These are phyloP conservation scores for Warburgia ugandensis DNA, from an alignment of 164 flowering plant species.

Conservation along the genomic window DNA sequence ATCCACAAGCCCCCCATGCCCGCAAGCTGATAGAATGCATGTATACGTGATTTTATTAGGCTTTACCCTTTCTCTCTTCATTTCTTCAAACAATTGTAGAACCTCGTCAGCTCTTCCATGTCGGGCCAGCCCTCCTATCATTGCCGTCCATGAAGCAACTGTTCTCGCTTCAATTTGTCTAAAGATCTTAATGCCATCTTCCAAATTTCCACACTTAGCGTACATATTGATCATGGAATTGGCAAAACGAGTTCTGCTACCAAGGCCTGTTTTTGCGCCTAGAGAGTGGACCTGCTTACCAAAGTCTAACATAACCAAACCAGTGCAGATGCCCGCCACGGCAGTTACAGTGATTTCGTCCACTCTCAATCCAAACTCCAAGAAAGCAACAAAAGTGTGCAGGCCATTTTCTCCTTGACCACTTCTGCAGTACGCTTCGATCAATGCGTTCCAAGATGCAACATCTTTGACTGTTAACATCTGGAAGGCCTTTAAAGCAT, in stretches of 20 bases:
- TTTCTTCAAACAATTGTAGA: conserved; percentile 17
- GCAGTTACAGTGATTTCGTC: conserved; percentile 20
- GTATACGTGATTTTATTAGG: conserved; percentile 19
- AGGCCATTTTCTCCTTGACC: conserved; percentile 16
- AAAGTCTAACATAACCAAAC: conserved; percentile 14
- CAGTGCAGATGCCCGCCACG: conserved; percentile 13
- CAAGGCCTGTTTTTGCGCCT: conserved; percentile 11
- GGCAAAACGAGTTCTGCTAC: conserved; percentile 4
- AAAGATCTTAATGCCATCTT: conserved; percentile 16
- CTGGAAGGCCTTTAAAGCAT: conserved; percentile 7
- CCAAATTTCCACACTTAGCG: conserved; percentile 21
- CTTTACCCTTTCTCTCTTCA: conserved; percentile 15
- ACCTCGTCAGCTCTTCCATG: conserved; percentile 21
- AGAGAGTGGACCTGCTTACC: conserved; percentile 17
- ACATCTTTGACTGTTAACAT: conserved; percentile 14
- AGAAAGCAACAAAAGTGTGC: conserved; percentile 9
- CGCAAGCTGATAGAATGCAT: conserved; percentile 19
- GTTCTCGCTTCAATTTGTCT: conserved; percentile 8
- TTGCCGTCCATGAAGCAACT: conserved; percentile 20
- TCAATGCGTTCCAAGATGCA: conserved; percentile 20
- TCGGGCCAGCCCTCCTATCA: conserved; percentile 20
- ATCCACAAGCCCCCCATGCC: conserved; percentile 14
- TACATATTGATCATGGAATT: conserved; percentile 25
- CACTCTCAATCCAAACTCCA: conserved; percentile 8
- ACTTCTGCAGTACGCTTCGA: conserved; percentile 16